phyloP scores from a whole-genome alignment of 169 alveolate genomes.

The Eimeria maxima region DNA sequence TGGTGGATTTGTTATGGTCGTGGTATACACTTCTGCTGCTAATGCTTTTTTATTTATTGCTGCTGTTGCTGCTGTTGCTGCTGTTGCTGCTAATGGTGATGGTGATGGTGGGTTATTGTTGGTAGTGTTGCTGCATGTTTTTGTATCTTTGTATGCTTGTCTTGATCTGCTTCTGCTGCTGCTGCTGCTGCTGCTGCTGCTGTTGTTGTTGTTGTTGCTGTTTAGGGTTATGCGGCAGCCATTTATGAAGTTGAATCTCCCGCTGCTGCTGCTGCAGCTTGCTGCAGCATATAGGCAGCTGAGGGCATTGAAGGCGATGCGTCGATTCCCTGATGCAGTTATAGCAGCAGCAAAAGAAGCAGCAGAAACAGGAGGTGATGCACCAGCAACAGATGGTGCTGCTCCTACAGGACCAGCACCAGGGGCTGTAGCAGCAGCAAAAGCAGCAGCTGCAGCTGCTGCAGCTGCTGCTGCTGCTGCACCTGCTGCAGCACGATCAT shows the following conservation, averaged over 20 bases:
- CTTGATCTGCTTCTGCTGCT: constrained; percentile 4
- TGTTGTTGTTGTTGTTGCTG: not conserved
- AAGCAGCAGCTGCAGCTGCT: constrained; percentile 26
- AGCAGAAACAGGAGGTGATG: constrained; percentile 31
- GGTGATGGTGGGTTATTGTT: no score
- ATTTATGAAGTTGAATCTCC: constrained; percentile 60
- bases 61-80: no score
- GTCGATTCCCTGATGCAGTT: not conserved
- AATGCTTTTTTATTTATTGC: no score
- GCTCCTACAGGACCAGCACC: constrained; percentile 29
- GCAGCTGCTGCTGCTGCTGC: constrained; percentile 59
- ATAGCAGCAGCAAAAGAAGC: constrained; percentile 41
- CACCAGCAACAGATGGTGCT: not conserved
- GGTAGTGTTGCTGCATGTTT: no score
- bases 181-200: constrained; percentile 53
- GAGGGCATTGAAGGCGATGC: not conserved
- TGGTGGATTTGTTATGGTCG: not conserved
- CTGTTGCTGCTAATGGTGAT: constrained; percentile 39
- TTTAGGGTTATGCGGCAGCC: constrained; percentile 68
- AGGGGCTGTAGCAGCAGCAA: not conserved
- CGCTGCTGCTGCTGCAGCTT: constrained; percentile 60
- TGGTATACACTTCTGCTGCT: not conserved
- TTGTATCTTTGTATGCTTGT: no score
- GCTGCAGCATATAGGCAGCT: constrained; percentile 24
- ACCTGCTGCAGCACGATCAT: not conserved